phyloP scores from a whole-genome alignment of 2,329 filamentous ascomycete species.

The Oidium heveae region DNA sequence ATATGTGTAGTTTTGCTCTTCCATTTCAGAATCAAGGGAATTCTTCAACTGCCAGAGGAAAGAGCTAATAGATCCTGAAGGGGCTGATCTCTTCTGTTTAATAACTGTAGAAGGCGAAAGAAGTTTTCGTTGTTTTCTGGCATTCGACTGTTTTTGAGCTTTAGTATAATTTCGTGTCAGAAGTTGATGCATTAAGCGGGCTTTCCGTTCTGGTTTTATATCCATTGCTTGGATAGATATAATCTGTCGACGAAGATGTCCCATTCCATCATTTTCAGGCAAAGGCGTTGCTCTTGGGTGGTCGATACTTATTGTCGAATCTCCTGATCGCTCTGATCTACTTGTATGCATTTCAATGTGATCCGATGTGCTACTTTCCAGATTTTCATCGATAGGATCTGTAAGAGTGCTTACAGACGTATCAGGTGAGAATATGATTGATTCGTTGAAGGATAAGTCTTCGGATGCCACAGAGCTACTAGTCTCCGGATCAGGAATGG shows the following conservation, averaged over 20 bases:
- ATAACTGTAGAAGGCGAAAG: slow-evolving; percentile 10
- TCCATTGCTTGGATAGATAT: slow-evolving; percentile 38
- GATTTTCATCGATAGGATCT: background rate
- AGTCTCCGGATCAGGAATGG: background rate
- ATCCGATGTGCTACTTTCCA: background rate
- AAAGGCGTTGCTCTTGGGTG: slow-evolving; percentile 9
- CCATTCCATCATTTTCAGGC: slow-evolving; percentile 63
- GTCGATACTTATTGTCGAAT: slow-evolving; percentile 2
- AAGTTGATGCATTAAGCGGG: slow-evolving; percentile 42
- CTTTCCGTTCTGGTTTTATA: slow-evolving; percentile 36
- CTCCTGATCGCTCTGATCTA: slow-evolving; percentile 7
- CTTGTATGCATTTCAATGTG: slow-evolving; percentile 7
- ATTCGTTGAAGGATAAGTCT: background rate
- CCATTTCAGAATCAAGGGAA: slow-evolving; percentile 5
- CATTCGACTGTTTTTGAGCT: slow-evolving; percentile 15
- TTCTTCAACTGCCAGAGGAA: slow-evolving; percentile 30
- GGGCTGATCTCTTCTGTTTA: slow-evolving; percentile 18
- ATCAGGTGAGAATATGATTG: slow-evolving; percentile 2
- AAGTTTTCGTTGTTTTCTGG: slow-evolving; percentile 8
- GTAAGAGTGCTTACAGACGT: background rate
- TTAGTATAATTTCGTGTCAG: slow-evolving; percentile 42
- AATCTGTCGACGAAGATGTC: slow-evolving; percentile 37
- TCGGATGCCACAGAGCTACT: background rate
- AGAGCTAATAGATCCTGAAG: slow-evolving; percentile 24
- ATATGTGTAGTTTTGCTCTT: slow-evolving; percentile 17